Percentiles rank a stretch among this genome's conserved stretches.
Evolutionary conservation across 2,329 filamentous ascomycete species (phyloP).

Genomic region (Penicillium sp.): DNA sequence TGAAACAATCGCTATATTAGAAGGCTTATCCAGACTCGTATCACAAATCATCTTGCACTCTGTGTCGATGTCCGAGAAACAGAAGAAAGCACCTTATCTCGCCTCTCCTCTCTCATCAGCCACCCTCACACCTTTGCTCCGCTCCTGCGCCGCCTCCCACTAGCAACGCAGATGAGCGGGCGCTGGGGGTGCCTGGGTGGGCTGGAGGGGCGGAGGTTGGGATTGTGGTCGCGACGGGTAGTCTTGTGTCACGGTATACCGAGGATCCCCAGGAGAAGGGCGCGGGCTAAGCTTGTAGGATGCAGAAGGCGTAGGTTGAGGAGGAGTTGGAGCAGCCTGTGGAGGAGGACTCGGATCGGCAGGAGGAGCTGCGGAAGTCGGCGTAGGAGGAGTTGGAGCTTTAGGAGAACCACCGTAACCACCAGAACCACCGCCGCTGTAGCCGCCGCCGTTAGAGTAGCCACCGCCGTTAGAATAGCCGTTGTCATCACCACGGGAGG

Average conservation of each 20-base stretch:
- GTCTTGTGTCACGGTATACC: constrained; percentile 42
- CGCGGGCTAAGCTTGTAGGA: constrained; percentile 41
- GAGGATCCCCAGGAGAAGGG: constrained; percentile 55
- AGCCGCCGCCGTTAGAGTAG: constrained; percentile 45
- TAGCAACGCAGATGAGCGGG: too few relatives aligned
- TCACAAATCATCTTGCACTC: too few relatives aligned
- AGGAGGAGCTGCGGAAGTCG: constrained; percentile 21
- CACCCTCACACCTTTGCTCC: too few relatives aligned
- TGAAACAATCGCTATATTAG: too few relatives aligned
- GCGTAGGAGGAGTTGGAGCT: constrained; percentile 17
- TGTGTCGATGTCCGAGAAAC: too few relatives aligned
- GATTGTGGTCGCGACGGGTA: constrained; percentile 50
- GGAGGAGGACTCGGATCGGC: constrained; percentile 26
- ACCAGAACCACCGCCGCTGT: constrained; percentile 42
- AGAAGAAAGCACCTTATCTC: too few relatives aligned
- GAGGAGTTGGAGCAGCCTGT: constrained; percentile 12
- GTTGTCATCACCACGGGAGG: constrained; percentile 54
- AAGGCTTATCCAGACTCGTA: too few relatives aligned
- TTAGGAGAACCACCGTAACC: constrained; percentile 22
- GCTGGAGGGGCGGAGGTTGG: constrained; percentile 51
- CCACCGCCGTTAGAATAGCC: constrained; percentile 55
- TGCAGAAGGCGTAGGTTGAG: constrained; percentile 19
- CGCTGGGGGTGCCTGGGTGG: constrained; percentile 35
- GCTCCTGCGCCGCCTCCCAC: too few relatives aligned
- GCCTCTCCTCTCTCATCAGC: too few relatives aligned